phyloP scores from a whole-genome alignment of 2,329 filamentous ascomycete species.

The Trichophyton simii region DNA sequence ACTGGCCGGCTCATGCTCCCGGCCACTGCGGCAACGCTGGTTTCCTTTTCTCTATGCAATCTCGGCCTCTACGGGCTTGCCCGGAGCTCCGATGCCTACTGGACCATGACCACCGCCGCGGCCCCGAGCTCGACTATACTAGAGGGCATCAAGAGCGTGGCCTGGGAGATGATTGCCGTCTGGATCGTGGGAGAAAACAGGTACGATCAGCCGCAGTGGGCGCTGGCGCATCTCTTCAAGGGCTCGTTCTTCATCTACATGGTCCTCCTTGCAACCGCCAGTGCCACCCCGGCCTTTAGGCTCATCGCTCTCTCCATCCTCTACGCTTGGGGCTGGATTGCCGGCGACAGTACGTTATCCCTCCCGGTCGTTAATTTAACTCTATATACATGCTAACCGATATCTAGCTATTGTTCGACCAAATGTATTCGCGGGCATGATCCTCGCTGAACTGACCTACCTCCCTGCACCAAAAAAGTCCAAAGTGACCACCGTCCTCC shows the following conservation, averaged over 20 bases:
- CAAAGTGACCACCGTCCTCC: constrained; percentile 34
- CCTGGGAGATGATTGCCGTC: constrained; percentile 37
- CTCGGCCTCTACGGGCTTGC: constrained; percentile 46
- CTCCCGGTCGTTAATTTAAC: too few relatives aligned
- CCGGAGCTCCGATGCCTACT: constrained; percentile 47
- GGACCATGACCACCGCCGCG: constrained; percentile 43
- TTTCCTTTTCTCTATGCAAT: constrained; percentile 46
- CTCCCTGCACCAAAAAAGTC: constrained; percentile 38
- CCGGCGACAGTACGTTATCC: constrained; percentile 21
- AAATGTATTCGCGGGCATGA: constrained; percentile 51
- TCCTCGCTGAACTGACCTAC: constrained; percentile 46
- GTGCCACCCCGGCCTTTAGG: constrained; percentile 39
- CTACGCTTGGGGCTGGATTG: constrained; percentile 36
- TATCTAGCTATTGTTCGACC: constrained; percentile 38
- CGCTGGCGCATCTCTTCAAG: constrained; percentile 42
- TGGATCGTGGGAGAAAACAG: constrained; percentile 41
- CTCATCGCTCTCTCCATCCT: constrained; percentile 37
- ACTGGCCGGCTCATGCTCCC: constrained; percentile 48
- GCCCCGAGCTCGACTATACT: constrained; percentile 29
- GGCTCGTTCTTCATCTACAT: constrained; percentile 45
- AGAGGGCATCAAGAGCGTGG: constrained; percentile 34
- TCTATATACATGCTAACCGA: constrained; percentile 2
- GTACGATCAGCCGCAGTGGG: constrained; percentile 50
- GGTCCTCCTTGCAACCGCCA: constrained; percentile 40
- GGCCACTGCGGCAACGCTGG: constrained; percentile 41